Conservation (phyloP, 352 stramenopile genomes). For the Pythium aristosporum region DNA sequence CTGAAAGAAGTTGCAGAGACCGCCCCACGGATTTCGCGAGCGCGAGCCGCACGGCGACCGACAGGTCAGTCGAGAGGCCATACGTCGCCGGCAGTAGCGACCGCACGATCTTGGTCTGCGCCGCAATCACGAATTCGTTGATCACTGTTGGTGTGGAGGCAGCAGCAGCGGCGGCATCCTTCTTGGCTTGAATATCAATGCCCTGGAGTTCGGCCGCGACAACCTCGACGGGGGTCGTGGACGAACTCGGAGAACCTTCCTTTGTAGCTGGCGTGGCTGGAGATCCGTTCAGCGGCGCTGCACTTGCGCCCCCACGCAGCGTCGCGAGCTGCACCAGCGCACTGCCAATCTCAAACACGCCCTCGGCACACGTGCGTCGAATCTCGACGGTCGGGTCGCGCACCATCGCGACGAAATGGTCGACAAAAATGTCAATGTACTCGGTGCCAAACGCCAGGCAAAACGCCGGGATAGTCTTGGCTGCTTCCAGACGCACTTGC, state of each 20-base stretch:
- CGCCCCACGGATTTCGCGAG: slow-evolving; percentile 77
- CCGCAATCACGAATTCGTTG: slow-evolving; percentile 48
- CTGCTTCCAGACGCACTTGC: slow-evolving; percentile 83
- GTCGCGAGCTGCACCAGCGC: slow-evolving; percentile 55
- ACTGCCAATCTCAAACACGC: slow-evolving; percentile 58
- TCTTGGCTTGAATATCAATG: slow-evolving; percentile 28
- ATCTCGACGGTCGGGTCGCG: slow-evolving; percentile 86
- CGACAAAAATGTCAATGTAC: slow-evolving; percentile 84
- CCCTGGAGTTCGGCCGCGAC: slow-evolving; percentile 31
- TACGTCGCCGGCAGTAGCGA: slow-evolving; percentile 81
- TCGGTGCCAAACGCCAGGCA: slow-evolving; percentile 73
- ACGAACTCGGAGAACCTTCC: background rate
- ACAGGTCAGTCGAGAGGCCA: slow-evolving; percentile 71
- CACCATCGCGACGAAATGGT: slow-evolving; percentile 86
- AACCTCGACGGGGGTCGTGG: slow-evolving; percentile 19
- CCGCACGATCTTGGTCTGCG: slow-evolving; percentile 77
- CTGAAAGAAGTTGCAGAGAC: slow-evolving; percentile 64
- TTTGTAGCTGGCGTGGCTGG: background rate
- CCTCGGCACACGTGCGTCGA: slow-evolving; percentile 68
- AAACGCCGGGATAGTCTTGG: slow-evolving; percentile 71
- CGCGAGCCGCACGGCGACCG: slow-evolving; percentile 69
- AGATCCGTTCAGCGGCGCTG: slow-evolving; percentile 1
- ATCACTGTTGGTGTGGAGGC: slow-evolving; percentile 1
- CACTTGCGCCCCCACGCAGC: slow-evolving; percentile 20
- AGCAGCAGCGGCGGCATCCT: background rate